Conservation (phyloP, 139 green algal species). For the Asterochloris sp. region DNA sequence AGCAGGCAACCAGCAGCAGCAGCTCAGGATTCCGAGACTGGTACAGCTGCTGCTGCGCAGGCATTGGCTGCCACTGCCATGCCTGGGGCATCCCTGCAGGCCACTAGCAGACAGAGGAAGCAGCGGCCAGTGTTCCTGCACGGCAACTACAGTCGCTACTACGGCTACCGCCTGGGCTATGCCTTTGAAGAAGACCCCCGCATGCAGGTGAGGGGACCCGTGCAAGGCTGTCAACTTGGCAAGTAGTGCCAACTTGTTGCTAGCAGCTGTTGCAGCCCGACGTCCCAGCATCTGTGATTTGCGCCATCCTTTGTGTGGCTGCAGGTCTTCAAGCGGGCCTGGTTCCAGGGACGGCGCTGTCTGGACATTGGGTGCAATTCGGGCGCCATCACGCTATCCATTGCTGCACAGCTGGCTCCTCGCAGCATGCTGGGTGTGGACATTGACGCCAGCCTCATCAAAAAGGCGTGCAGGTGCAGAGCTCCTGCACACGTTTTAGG, state of each 20-base stretch:
- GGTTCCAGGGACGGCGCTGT: conserved; percentile 66
- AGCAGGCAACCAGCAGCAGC: background rate
- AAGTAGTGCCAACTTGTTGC: background rate
- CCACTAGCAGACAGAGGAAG: no score
- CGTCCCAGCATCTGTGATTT: background rate
- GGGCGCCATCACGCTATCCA: conserved; percentile 77
- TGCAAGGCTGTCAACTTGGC: background rate
- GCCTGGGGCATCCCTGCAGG: background rate
- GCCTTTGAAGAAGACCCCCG: conserved; percentile 46
- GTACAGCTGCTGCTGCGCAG: background rate
- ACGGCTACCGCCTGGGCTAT: conserved; percentile 63
- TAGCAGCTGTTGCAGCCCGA: no score
- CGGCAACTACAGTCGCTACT: conserved; percentile 89
- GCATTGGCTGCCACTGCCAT: no score
- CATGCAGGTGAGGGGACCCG: conserved; percentile 20
- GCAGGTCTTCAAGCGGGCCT: conserved; percentile 37
- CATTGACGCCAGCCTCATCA: conserved; percentile 75
- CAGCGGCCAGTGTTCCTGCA: conserved; percentile 38
- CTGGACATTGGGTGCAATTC: conserved; percentile 94
- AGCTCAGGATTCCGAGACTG: background rate
- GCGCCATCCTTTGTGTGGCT: background rate
- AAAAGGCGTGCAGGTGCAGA: conserved; percentile 40
- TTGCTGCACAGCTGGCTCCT: conserved; percentile 52
- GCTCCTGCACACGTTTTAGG: background rate
- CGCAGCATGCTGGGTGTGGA: conserved; percentile 74